These are phyloP conservation scores for Euphorbia schlechtendalii DNA, from an alignment of 441 rosid species.

Conservation along the genomic window DNA sequence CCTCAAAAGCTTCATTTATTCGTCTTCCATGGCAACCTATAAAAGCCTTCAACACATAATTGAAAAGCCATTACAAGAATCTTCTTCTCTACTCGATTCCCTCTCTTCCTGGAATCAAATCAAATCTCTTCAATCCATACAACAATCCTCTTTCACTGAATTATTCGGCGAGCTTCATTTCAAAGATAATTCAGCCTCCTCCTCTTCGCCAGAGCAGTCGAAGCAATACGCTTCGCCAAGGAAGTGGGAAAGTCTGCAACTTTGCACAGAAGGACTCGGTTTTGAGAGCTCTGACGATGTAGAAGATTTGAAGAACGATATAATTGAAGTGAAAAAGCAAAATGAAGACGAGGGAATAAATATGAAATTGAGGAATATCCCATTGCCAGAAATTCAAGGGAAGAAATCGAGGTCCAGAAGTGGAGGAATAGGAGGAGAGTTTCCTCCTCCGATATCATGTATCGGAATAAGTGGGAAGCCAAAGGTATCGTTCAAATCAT, in stretches of 20 bases:
- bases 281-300: constrained; percentile 74
- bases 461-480: constrained; percentile 60
- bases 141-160: constrained; percentile 56
- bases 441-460: constrained; percentile 66
- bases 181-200: constrained; percentile 30
- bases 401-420: constrained; percentile 25
- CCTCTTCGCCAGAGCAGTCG: constrained; percentile 8
- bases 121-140: constrained; percentile 28
- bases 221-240: constrained; percentile 30
- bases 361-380: background rate
- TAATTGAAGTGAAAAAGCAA: constrained; percentile 16
- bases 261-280: constrained; percentile 89
- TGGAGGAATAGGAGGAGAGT: constrained; percentile 25
- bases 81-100: constrained; percentile 44
- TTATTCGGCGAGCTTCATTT: constrained; percentile 74
- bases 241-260: constrained; percentile 51
- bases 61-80: constrained; percentile 49
- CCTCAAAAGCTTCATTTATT: background rate
- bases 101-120: constrained; percentile 57
- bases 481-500: constrained; percentile 63
- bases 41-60: constrained; percentile 65
- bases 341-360: constrained; percentile 22
- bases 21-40: constrained; percentile 58
- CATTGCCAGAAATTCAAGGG: constrained; percentile 14
- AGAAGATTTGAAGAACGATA: constrained; percentile 41